These are phyloP conservation scores for Hypoxylon intermedium DNA, from an alignment of 495 filamentous ascomycete species.

Conservation along the genomic window DNA sequence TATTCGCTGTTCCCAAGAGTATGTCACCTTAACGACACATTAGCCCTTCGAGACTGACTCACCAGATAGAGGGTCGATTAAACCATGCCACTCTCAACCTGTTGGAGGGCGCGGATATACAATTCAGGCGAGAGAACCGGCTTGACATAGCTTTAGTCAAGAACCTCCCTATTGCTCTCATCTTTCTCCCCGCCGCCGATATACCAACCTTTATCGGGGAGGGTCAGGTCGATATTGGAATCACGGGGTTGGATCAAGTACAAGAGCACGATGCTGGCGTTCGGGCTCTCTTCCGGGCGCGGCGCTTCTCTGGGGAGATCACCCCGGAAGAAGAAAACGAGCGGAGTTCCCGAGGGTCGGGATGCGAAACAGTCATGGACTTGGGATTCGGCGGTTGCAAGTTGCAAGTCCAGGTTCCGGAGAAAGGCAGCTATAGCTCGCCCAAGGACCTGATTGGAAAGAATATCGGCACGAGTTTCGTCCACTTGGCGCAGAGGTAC, in stretches of 20 bases:
- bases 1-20: slow-evolving; percentile 98
- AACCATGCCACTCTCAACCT: slow-evolving; percentile 86
- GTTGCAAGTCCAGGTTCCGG: slow-evolving; percentile 93
- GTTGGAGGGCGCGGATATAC: slow-evolving; percentile 89
- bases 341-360: slow-evolving; percentile 47
- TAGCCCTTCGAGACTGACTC: slow-evolving; percentile 28
- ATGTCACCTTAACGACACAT: slow-evolving; percentile 48
- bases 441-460: slow-evolving; percentile 86
- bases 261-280: slow-evolving; percentile 83
- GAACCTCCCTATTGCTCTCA: slow-evolving; percentile 91
- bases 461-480: slow-evolving; percentile 95
- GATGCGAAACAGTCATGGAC: slow-evolving; percentile 83
- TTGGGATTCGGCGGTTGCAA: slow-evolving; percentile 90
- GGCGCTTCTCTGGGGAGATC: slow-evolving; percentile 61
- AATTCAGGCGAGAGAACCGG: slow-evolving; percentile 90
- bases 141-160: slow-evolving; percentile 96
- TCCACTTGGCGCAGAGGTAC: slow-evolving; percentile 77
- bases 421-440: slow-evolving; percentile 73
- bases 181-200: slow-evolving; percentile 96
- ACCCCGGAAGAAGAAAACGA: slow-evolving; percentile 47
- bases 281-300: slow-evolving; percentile 58
- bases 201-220: slow-evolving; percentile 97
- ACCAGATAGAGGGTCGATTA: slow-evolving; percentile 80
- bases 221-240: slow-evolving; percentile 90
- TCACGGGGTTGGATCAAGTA: slow-evolving; percentile 92